Conservation (phyloP, 768 basidiomycete genomes). For the Pulveroboletus sp. region DNA sequence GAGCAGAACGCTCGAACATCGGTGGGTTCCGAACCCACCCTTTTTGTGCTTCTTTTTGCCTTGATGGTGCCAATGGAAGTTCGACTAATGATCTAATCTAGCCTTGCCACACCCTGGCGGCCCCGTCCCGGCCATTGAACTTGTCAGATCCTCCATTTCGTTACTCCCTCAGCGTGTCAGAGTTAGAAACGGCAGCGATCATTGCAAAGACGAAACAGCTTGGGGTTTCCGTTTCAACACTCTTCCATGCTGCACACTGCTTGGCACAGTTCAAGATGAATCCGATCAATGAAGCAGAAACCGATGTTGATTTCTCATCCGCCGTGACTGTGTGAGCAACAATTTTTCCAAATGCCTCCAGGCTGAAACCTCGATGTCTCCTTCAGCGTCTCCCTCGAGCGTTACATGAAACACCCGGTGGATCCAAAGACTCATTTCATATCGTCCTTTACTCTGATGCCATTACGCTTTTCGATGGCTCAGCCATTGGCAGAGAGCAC, state of each 20-base stretch:
- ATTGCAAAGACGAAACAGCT: slow-evolving; percentile 7
- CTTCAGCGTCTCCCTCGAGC: slow-evolving; percentile 15
- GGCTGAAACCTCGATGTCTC: too few relatives aligned
- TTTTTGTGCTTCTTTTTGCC: too few relatives aligned
- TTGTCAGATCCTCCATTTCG: slow-evolving; percentile 8
- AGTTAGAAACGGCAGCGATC: slow-evolving; percentile 10
- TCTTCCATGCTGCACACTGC: slow-evolving; percentile 24
- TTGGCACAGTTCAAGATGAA: slow-evolving; percentile 23
- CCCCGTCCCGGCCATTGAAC: slow-evolving; percentile 5
- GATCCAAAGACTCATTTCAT: slow-evolving; percentile 18
- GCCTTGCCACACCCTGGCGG: slow-evolving; percentile 7
- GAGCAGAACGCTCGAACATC: neutral
- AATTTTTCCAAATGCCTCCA: too few relatives aligned
- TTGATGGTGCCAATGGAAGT: too few relatives aligned
- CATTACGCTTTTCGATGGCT: slow-evolving; percentile 17
- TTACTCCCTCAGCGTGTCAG: neutral
- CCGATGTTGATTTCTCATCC: slow-evolving; percentile 18
- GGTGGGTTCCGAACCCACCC: slow-evolving; percentile 7
- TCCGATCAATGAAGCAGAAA: slow-evolving; percentile 4
- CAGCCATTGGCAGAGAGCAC: slow-evolving; percentile 1
- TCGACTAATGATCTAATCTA: neutral
- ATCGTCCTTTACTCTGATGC: slow-evolving; percentile 12
- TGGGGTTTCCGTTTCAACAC: slow-evolving; percentile 10
- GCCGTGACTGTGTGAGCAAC: slow-evolving; percentile 10
- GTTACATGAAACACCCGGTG: slow-evolving; percentile 16